Evolutionary conservation across 805 yeast genomes (phyloP).

Genomic region (Candida adriatica): DNA sequence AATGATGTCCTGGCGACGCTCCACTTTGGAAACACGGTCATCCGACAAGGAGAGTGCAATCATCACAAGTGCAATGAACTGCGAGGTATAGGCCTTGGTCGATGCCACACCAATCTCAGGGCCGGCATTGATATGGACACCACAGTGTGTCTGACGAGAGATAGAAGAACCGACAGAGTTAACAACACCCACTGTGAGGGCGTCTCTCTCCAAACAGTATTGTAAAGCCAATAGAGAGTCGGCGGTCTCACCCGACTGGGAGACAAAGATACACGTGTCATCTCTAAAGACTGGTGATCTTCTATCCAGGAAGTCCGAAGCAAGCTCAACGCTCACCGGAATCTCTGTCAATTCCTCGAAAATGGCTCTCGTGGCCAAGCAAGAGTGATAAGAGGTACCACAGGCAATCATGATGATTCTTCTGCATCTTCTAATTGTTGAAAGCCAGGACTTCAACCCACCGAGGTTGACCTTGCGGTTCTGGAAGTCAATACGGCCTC

Average conservation of each 20-base stretch:
- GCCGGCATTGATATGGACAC: slow-evolving; percentile 99
- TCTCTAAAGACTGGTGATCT: slow-evolving; percentile 96
- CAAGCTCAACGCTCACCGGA: slow-evolving; percentile 88
- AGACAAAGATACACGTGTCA: slow-evolving; percentile 94
- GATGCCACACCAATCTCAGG: slow-evolving; percentile 99
- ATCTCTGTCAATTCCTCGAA: slow-evolving; percentile 95
- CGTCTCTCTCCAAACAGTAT: slow-evolving; percentile 95
- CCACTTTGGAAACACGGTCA: slow-evolving; percentile 70
- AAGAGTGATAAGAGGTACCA: slow-evolving; percentile 98
- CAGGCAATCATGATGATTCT: slow-evolving; percentile 98
- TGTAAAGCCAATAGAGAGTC: slow-evolving; percentile 93
- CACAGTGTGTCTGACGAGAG: slow-evolving; percentile 96
- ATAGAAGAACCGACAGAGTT: slow-evolving; percentile 96
- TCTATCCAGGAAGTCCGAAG: slow-evolving; percentile 93
- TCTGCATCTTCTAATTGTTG: slow-evolving; percentile 89
- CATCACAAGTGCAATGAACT: slow-evolving; percentile 94
- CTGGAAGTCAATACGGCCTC: slow-evolving; percentile 96
- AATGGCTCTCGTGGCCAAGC: slow-evolving; percentile 92
- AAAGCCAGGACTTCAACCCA: slow-evolving; percentile 78
- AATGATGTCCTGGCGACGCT: slow-evolving; percentile 80
- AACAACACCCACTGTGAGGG: slow-evolving; percentile 94
- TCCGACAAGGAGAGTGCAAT: slow-evolving; percentile 92
- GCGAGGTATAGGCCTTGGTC: slow-evolving; percentile 98
- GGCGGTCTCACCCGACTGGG: slow-evolving; percentile 99
- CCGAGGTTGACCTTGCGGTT: slow-evolving; percentile 74